phyloP scores from a whole-genome alignment of 441 rosid species.

The Populus hybrid region DNA sequence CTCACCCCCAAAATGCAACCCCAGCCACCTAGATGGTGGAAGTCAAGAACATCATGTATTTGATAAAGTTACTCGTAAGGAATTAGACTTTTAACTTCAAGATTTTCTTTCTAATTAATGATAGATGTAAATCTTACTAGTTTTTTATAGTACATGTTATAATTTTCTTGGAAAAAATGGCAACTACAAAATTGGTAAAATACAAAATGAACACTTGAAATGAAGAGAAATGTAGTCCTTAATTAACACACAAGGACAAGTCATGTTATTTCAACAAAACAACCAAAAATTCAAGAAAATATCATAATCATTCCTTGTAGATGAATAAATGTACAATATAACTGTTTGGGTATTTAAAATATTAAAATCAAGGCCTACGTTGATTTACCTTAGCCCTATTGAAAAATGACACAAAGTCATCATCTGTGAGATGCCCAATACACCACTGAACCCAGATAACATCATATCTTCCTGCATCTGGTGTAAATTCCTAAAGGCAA shows the following conservation, averaged over 20 bases:
- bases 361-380: not conserved
- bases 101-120: not conserved
- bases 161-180: not conserved
- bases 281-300: not conserved
- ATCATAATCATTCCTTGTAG: not conserved
- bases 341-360: not conserved
- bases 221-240: not conserved
- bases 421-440: slow-evolving; percentile 92
- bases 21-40: not conserved
- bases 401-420: slow-evolving; percentile 87
- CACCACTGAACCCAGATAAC: slow-evolving; percentile 99
- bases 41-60: not conserved
- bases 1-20: slow-evolving; percentile 2
- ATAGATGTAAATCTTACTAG: not conserved
- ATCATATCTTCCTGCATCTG: slow-evolving; percentile 70
- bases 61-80: not conserved
- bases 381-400: slow-evolving; percentile 76
- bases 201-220: not conserved
- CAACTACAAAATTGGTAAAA: not conserved
- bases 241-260: not conserved
- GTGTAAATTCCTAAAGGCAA: slow-evolving; percentile 73
- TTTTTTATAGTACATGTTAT: not conserved
- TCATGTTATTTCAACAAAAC: not conserved
- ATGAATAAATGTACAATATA: not conserved
- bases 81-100: not conserved